Evolutionary conservation across 2,329 filamentous ascomycete genomes (phyloP).

Genomic region (Penicillium sp.): DNA sequence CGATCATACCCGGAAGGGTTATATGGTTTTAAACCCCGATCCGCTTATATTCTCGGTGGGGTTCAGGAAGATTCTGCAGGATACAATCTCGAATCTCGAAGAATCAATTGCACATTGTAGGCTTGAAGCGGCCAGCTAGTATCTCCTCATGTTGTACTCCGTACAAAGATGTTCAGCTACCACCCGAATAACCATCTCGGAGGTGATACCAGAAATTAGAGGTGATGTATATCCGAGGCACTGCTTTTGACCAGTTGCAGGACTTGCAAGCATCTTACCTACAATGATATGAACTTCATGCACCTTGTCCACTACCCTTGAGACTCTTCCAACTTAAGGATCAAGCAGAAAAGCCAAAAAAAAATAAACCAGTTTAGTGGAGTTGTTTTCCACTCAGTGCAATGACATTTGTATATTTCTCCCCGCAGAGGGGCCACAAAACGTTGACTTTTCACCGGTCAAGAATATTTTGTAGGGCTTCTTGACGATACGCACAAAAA

Average conservation of each 20-base stretch:
- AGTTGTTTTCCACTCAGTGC: conserved; percentile 16
- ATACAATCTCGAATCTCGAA: background rate
- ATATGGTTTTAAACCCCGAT: conserved; percentile 25
- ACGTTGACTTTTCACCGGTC: conserved; percentile 22
- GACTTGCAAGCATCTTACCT: background rate
- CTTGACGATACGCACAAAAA: conserved; percentile 6
- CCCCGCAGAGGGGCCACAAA: conserved; percentile 25
- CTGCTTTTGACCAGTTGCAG: background rate
- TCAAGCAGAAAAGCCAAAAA: background rate
- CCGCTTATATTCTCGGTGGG: conserved; percentile 22
- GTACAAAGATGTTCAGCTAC: background rate
- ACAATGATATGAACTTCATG: conserved; percentile 18
- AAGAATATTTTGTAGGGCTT: background rate
- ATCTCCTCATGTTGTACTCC: no score
- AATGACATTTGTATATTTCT: conserved; percentile 13
- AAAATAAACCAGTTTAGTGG: conserved; percentile 20
- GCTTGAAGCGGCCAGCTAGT: background rate
- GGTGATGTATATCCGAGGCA: background rate
- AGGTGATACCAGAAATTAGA: background rate
- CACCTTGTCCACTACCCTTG: conserved; percentile 25
- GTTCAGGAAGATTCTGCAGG: background rate
- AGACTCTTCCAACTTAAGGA: conserved; percentile 22
- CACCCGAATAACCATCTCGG: background rate
- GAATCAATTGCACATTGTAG: background rate
- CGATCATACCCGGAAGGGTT: conserved; percentile 21